Base-by-base conservation (phyloP, 2,329 filamentous ascomycete species). In the Ophiostoma montium region DNA sequence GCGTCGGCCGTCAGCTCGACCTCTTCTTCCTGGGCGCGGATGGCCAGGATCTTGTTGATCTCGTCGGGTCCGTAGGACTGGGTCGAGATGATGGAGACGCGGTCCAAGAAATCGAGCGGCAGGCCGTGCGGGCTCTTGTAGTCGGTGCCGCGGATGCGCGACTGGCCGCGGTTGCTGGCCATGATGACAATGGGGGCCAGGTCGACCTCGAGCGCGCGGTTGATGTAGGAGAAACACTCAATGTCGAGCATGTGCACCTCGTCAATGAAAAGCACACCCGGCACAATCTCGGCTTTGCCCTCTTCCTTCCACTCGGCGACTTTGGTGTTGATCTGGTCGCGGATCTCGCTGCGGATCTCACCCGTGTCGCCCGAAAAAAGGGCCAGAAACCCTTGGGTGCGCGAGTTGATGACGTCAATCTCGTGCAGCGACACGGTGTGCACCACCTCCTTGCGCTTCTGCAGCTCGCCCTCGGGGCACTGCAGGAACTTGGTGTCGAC, bases 221-320 rank as follows among this genome's bases (percentile, higher is more conserved):
- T 98, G 73, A 98, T 84, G 71, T 94, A 98, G 41, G 88, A 94
- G 72, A 95, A 98, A 71, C 90, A 96, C 67, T 98, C 92, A 56
- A 96, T 95, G 64, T 98, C 92, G 51, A 98, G 84, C 90, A 98
- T 96, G 72, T 98, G 92, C 5, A 98, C 90, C 70, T 98, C 92
- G 61, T 98, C 92, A 60, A 98, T 94, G 72, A 98, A 98, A 8
- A 98, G 71, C 8, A 98, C 92, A 42, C 92, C 92, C 0, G 92
- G 92, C 0, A 98, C 88, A 49, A 98, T 96, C 68, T 94, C 89
- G 3, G 92, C 92, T 67, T 98, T 98, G 68, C 92, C 92, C 68
- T 98, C 92, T 66, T 98, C 92, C 67, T 94, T 95, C 92, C 92
- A 98, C 67, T 98, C 92, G 44, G 83, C 89, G 2, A 98, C 89